Conservation (phyloP, 2,329 filamentous ascomycete genomes). For the Paraphaeosphaeria minitans region DNA sequence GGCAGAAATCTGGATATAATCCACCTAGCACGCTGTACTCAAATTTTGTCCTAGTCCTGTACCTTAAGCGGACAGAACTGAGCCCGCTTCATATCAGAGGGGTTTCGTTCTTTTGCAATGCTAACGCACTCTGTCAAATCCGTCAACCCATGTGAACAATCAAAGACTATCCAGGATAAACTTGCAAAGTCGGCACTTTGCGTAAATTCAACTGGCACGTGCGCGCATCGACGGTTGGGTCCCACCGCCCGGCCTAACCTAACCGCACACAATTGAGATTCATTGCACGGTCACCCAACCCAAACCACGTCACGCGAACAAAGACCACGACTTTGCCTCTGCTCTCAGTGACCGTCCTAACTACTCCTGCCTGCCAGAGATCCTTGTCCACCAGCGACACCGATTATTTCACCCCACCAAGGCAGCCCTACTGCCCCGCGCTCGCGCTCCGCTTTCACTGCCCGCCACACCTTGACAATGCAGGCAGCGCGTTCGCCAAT, state of each 20-base stretch:
- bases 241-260: neutral
- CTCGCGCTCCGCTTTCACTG: slow-evolving; percentile 41
- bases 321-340: slow-evolving; percentile 15
- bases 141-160: neutral
- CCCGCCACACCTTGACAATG: slow-evolving; percentile 43
- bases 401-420: slow-evolving; percentile 9
- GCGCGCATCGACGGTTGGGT: slow-evolving; percentile 22
- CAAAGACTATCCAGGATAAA: neutral
- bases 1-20: too few relatives aligned
- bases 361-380: slow-evolving; percentile 16
- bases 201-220: slow-evolving; percentile 24
- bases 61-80: too few relatives aligned
- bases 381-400: slow-evolving; percentile 13
- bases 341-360: neutral
- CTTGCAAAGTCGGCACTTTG: slow-evolving; percentile 1
- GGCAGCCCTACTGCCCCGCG: slow-evolving; percentile 36
- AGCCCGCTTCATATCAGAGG: too few relatives aligned
- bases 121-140: neutral
- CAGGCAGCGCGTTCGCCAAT: slow-evolving; percentile 37
- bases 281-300: slow-evolving; percentile 21
- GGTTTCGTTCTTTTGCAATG: too few relatives aligned
- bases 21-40: too few relatives aligned
- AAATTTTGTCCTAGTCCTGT: too few relatives aligned
- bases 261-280: slow-evolving; percentile 6
- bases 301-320: slow-evolving; percentile 22